Evolutionary conservation across 345 rosid species (phyloP).

Genomic region (Eucalyptus curtisii): DNA sequence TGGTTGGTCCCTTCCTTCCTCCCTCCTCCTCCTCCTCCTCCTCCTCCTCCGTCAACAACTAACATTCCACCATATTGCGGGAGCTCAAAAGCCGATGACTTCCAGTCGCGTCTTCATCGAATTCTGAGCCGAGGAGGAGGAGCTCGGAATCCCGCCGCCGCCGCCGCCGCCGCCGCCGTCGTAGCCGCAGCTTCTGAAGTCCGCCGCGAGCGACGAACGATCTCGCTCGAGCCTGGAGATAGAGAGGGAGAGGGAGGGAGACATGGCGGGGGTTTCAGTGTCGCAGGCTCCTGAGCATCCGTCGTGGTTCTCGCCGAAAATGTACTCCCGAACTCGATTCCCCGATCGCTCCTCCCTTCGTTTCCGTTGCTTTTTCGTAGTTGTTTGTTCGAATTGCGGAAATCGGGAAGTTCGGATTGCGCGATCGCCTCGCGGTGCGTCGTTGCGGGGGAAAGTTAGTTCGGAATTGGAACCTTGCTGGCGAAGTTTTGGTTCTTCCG

Average conservation of each 20-base stretch:
- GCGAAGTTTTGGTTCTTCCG: background rate
- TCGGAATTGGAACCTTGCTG: background rate
- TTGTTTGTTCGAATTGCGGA: background rate
- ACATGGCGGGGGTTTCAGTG: constrained; percentile 6
- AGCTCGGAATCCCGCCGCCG: background rate
- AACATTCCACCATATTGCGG: background rate
- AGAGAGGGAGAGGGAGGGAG: background rate
- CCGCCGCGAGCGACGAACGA: background rate
- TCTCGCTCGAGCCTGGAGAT: background rate
- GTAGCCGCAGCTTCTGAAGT: background rate
- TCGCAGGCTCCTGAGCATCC: constrained; percentile 24
- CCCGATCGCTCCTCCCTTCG: background rate
- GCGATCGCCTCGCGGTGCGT: background rate
- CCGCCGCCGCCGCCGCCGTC: background rate
- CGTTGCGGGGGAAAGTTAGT: background rate
- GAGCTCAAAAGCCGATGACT: background rate
- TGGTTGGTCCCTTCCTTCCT: background rate
- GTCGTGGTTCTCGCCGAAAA: constrained; percentile 79
- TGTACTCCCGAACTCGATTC: constrained; percentile 13
- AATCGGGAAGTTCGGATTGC: background rate
- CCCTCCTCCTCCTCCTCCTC: background rate
- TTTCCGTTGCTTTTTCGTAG: background rate
- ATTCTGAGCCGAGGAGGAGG: background rate
- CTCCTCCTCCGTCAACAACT: background rate
- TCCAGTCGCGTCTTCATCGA: background rate